phyloP scores from a whole-genome alignment of 495 filamentous ascomycete species.

The Talaromyces adpressus region DNA sequence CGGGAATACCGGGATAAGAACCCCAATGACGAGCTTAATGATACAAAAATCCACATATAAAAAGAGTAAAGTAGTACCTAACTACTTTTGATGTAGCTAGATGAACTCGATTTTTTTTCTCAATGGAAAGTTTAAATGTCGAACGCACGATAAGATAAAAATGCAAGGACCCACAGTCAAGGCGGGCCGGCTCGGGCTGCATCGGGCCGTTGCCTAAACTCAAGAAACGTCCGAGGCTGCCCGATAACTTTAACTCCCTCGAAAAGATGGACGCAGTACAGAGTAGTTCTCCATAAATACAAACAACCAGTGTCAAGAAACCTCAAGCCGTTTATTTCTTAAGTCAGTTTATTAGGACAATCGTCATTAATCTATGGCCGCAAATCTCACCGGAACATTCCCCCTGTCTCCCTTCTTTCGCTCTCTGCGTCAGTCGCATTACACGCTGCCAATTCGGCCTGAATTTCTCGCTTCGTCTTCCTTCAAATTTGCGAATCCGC shows the following conservation, averaged over 20 bases:
- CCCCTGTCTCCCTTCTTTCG: slow-evolving; percentile 4
- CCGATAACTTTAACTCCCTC: neutral
- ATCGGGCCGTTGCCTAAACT: neutral
- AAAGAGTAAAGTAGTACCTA: neutral
- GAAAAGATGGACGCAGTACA: neutral
- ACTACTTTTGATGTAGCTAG: neutral
- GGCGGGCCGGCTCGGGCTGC: neutral
- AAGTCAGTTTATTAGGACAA: neutral
- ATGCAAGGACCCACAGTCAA: neutral
- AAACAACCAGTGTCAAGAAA: neutral
- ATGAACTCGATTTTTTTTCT: neutral
- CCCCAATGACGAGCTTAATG: neutral
- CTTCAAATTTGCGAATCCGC: slow-evolving; percentile 13
- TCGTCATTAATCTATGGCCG: neutral
- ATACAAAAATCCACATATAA: neutral
- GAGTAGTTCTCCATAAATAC: neutral
- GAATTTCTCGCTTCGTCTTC: slow-evolving; percentile 12
- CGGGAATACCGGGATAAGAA: neutral
- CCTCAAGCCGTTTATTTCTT: neutral
- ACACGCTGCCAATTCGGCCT: slow-evolving; percentile 4
- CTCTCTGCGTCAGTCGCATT: slow-evolving; percentile 11
- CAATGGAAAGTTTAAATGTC: neutral
- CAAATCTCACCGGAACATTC: neutral
- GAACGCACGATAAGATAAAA: neutral
- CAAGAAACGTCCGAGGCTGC: neutral